These are phyloP conservation scores for Rhizodiscina lignyota DNA, from an alignment of 495 filamentous ascomycete genomes.

Conservation along the genomic window DNA sequence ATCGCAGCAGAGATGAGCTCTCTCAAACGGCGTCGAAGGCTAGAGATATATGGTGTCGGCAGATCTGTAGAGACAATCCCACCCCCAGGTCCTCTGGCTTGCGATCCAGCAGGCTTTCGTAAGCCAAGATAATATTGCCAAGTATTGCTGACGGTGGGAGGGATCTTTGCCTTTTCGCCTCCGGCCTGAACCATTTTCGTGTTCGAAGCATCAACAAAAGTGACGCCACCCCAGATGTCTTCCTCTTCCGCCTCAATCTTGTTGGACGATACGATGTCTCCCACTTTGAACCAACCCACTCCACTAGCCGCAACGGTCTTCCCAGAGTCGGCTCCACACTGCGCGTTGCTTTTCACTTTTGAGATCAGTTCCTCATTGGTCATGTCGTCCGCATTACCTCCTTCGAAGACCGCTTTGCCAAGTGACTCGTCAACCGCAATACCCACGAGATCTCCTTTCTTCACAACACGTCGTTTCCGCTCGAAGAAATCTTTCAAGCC, in stretches of 20 bases:
- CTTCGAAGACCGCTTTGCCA: constrained; percentile 55
- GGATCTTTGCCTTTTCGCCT: constrained; percentile 59
- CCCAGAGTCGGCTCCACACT: not conserved
- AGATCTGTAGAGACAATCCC: not conserved
- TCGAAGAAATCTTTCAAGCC: constrained; percentile 80
- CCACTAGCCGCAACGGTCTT: constrained; percentile 20
- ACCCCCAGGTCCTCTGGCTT: not conserved
- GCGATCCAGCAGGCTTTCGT: constrained; percentile 27
- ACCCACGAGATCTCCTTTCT: constrained; percentile 71
- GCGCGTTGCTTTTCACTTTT: constrained; percentile 3
- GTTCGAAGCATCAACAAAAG: constrained; percentile 61
- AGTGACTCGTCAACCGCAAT: constrained; percentile 73
- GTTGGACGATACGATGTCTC: constrained; percentile 38
- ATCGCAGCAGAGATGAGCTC: constrained; percentile 81
- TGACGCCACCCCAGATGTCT: constrained; percentile 60
- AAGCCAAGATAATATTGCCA: constrained; percentile 81
- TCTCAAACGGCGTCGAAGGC: constrained; percentile 57
- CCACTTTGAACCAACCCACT: constrained; percentile 81
- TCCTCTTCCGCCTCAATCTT: constrained; percentile 27
- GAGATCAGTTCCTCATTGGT: constrained; percentile 14
- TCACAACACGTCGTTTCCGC: constrained; percentile 56
- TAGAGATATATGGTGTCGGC: constrained; percentile 37
- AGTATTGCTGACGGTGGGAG: constrained; percentile 46
- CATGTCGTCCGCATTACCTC: constrained; percentile 17
- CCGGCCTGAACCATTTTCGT: constrained; percentile 83